Base-by-base conservation (phyloP, 768 basidiomycete genomes). In the Termitomyces sp. region DNA sequence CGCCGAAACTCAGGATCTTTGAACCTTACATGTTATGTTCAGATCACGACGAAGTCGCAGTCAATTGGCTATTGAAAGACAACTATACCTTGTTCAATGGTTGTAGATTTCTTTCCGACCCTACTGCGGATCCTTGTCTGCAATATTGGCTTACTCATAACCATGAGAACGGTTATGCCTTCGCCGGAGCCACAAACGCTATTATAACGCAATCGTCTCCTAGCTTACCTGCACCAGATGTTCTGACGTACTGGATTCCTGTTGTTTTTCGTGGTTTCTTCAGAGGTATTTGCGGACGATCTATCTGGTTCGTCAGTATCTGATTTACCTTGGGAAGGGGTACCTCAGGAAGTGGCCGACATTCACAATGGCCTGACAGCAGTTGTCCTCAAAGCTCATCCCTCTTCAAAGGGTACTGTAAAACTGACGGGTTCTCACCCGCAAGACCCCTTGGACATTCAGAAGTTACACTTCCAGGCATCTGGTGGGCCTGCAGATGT, bases 41-140 rank as follows among this genome's bases (percentile, higher is more conserved):
- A 69, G 69, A 72, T 53, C 69, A 72, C 49, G 71, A 72, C 57
- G 71, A 71, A 57, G 61, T 71, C 40, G 23, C 67, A 10, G 63
- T 67, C 25, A 67, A 68, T 8, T 72, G 69, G 69, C 55, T 53
- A 17, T 47, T 72, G 59, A 69, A 68, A n/a, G 56, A 65, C 37
- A 70, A 72, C 46, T 67, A 63, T 34, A 62, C 67, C 7, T 32
- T 72, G 35, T 59, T 66, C 37, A 53, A 68, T 34, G 66, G 65
- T 1, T 72, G 71, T 34, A 65, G 46, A 35, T 58, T 67, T 17
- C 63, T 69, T 21, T 64, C 68, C 2, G 63, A 69, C 52, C 68
- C 67, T 16, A 55, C 35, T 0, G 32, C 67, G 35, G 71, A 72
- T 49, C 65, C 71, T n/a, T 71, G 71, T 40, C 66, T 72, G 5